Base-by-base conservation (phyloP, 2,329 filamentous ascomycete species). In the Talaromyces sp. region DNA sequence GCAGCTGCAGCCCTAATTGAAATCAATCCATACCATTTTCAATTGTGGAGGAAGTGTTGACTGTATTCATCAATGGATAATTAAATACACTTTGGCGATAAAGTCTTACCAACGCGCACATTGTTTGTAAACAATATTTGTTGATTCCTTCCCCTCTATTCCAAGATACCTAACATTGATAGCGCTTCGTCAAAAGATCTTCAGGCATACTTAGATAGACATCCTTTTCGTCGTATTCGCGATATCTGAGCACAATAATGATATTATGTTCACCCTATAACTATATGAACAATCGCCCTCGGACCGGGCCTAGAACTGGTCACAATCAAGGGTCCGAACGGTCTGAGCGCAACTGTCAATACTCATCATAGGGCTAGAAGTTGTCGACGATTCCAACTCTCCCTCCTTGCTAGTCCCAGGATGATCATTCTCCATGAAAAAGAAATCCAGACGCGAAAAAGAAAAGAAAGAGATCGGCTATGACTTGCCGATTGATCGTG, bases 1-100 rank as follows among this genome's bases (percentile, higher is more conserved):
- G 59, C 57, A 57, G 21, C 62, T 63, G 62, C 62, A 61, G 62
- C 58, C 62, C 62, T 64, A 61, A 64, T 64, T 57, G 50, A 52
- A 64, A 64, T 64, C 42, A 50, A 31, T 31, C 44, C 33, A 44
- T 54, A 21, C 39, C n/a, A n/a, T n/a, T n/a, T n/a, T 37, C 39
- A 28, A n/a, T 33, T 44, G 48, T 52, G 48, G 48, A 52, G 28
- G 21, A 28, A 33, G 25, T 52, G n/a, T 46, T 46, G 21, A 23
- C 16, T 46, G 21, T 46, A 46, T 54, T 33, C 54, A 25, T 23
- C 54, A 56, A 11, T 52, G 33, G 28, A 28, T 6, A 28, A n/a
- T n/a, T n/a, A n/a, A n/a, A n/a, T n/a, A n/a, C n/a, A 12, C 18
- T 40, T 5, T 7, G 23, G 14, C 28, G 23, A 52, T 18, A 18